phyloP scores from a whole-genome alignment of 768 basidiomycete genomes.

The Sporobolomyces roseus region DNA sequence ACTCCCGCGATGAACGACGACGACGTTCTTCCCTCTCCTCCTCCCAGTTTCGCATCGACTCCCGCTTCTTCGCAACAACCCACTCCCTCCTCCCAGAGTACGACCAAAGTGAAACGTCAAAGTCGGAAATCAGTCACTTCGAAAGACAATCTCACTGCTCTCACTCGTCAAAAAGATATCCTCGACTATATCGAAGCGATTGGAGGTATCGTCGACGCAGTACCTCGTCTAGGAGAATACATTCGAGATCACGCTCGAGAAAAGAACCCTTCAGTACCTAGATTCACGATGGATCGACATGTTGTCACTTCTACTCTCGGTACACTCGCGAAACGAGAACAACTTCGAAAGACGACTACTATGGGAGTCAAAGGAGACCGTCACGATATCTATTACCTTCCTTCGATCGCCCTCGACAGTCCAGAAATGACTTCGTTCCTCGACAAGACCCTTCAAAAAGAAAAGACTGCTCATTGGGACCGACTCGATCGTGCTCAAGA shows the following conservation, averaged over 20 bases:
- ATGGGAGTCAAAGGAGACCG: not conserved
- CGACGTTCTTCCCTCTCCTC: no score
- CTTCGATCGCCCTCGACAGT: conserved; percentile 7
- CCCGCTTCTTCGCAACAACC: no score
- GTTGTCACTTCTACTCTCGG: not conserved
- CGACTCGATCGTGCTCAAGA: not conserved
- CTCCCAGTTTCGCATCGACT: no score
- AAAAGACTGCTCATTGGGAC: not conserved
- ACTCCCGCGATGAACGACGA: no score
- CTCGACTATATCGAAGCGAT: conserved; percentile 61
- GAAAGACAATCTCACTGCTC: conserved; percentile 62
- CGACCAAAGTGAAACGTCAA: no score
- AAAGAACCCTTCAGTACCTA: not conserved
- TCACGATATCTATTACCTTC: conserved; percentile 22
- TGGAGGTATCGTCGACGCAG: conserved; percentile 67
- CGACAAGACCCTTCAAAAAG: no score
- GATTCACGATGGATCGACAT: conserved; percentile 15
- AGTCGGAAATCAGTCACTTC: not conserved
- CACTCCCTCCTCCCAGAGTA: no score
- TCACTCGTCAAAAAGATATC: conserved; percentile 77
- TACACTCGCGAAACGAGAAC: not conserved
- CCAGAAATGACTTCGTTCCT: conserved; percentile 5
- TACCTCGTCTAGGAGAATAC: conserved; percentile 42
- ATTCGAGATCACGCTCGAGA: not conserved
- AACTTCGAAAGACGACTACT: conserved; percentile 1